Conservation (phyloP, 1,284 basidiomycete genomes). For the Takashimella koratensis region DNA sequence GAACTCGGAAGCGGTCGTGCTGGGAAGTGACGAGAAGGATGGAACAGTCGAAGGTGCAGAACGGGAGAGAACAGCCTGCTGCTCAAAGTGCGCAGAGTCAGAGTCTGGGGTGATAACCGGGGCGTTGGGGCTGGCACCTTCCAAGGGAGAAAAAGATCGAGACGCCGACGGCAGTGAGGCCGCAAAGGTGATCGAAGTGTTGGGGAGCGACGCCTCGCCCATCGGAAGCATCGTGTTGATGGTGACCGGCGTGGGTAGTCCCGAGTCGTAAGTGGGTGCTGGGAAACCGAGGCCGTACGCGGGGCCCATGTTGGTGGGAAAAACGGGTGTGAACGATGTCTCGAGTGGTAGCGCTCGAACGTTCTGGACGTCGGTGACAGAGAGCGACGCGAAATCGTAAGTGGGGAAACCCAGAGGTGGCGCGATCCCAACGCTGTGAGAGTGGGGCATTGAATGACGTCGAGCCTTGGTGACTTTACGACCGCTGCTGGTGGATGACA, state of each 20-base stretch:
- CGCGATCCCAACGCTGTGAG: background rate
- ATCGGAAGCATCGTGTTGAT: background rate
- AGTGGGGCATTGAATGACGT: background rate
- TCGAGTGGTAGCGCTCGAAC: background rate
- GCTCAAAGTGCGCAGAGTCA: background rate
- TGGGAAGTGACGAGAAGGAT: background rate
- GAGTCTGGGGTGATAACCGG: background rate
- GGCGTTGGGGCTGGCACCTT: background rate
- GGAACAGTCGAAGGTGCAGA: background rate
- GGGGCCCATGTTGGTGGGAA: background rate
- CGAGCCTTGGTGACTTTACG: background rate
- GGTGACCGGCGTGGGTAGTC: background rate
- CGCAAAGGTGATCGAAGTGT: background rate
- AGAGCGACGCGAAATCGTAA: background rate
- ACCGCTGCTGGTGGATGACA: background rate
- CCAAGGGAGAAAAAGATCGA: background rate
- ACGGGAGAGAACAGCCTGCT: background rate
- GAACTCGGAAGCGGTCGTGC: background rate
- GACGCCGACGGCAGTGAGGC: background rate
- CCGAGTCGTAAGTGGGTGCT: background rate
- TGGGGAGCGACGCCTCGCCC: background rate
- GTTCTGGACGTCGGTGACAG: background rate
- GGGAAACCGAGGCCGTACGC: background rate
- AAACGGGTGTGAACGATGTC: background rate
- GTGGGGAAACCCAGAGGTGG: background rate